Conservation (phyloP, 2,329 filamentous ascomycete species). For the Tolypocladium sp. region DNA sequence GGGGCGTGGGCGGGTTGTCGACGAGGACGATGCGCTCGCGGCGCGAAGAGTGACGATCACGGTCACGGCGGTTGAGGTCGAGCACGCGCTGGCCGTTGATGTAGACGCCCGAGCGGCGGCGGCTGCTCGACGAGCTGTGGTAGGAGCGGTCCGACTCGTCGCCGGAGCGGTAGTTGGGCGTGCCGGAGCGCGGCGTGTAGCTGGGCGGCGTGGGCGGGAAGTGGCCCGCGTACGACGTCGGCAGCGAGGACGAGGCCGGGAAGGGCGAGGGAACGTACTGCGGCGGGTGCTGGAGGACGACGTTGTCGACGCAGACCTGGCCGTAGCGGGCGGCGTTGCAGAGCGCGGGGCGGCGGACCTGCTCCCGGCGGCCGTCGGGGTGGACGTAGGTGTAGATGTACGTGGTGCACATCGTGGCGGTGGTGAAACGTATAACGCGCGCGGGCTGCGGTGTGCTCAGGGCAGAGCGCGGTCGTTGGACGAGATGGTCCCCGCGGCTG, state of each 20-base stretch:
- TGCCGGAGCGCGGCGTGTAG: slow-evolving; percentile 20
- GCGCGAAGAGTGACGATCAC: slow-evolving; percentile 12
- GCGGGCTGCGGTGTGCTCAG: neutral
- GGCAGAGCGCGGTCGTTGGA: neutral
- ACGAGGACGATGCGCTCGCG: slow-evolving; percentile 35
- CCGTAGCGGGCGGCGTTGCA: slow-evolving; percentile 30
- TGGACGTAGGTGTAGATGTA: slow-evolving; percentile 36
- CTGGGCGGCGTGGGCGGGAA: slow-evolving; percentile 33
- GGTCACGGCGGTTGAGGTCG: slow-evolving; percentile 21
- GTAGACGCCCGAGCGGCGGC: slow-evolving; percentile 15
- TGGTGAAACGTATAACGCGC: slow-evolving; percentile 2
- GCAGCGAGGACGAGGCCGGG: slow-evolving; percentile 10
- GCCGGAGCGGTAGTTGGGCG: slow-evolving; percentile 25
- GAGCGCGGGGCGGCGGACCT: slow-evolving; percentile 23
- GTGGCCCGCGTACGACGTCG: slow-evolving; percentile 15
- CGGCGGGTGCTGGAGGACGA: slow-evolving; percentile 30
- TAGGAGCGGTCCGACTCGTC: slow-evolving; percentile 26
- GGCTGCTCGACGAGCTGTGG: slow-evolving; percentile 13
- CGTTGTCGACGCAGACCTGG: slow-evolving; percentile 30
- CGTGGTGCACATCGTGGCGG: slow-evolving; percentile 40
- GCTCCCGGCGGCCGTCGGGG: slow-evolving; percentile 31
- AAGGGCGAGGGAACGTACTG: slow-evolving; percentile 17
- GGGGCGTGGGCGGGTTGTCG: slow-evolving; percentile 34
- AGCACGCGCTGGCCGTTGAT: slow-evolving; percentile 26
- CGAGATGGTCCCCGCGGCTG: neutral